A percentile compares a stretch with the other conserved stretches of the same genome.
Conservation (phyloP, 1,284 basidiomycete genomes). For the Pseudozyma pruni region DNA sequence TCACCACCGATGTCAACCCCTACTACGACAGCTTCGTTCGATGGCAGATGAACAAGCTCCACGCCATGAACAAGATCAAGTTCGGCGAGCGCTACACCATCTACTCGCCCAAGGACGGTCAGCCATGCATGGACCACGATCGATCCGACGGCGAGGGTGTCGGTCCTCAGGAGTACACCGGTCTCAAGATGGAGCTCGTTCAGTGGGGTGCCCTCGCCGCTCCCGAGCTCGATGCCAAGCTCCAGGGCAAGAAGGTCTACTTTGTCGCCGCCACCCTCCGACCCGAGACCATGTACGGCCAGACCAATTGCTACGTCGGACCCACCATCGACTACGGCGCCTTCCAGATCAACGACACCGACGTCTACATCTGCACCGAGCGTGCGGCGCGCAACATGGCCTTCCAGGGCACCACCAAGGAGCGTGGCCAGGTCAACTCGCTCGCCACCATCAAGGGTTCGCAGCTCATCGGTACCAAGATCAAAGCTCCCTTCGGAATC, state of each 20-base stretch:
- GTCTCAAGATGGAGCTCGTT: slow-evolving; percentile 91
- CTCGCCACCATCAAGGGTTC: slow-evolving; percentile 72
- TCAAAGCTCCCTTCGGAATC: slow-evolving; percentile 86
- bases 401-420: slow-evolving; percentile 81
- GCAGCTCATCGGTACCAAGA: slow-evolving; percentile 86
- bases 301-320: slow-evolving; percentile 98
- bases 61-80: slow-evolving; percentile 72
- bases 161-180: slow-evolving; percentile 96
- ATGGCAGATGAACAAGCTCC: slow-evolving; percentile 97
- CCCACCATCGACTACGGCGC: slow-evolving; percentile 90
- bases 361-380: slow-evolving; percentile 85
- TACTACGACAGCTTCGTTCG: slow-evolving; percentile 98
- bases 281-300: slow-evolving; percentile 97
- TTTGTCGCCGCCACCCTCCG: slow-evolving; percentile 94
- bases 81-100: slow-evolving; percentile 99
- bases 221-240: slow-evolving; percentile 73
- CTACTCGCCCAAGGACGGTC: slow-evolving; percentile 98
- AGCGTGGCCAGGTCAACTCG: slow-evolving; percentile 65
- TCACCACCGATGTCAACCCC: slow-evolving; percentile 94
- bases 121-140: slow-evolving; percentile 99
- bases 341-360: slow-evolving; percentile 76
- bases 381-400: slow-evolving; percentile 97
- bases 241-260: slow-evolving; percentile 83
- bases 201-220: slow-evolving; percentile 71
- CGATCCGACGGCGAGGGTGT: slow-evolving; percentile 93